These are phyloP conservation scores for Kentomonas sorsogonicus DNA, from an alignment of 208 protist species.

Conservation along the genomic window DNA sequence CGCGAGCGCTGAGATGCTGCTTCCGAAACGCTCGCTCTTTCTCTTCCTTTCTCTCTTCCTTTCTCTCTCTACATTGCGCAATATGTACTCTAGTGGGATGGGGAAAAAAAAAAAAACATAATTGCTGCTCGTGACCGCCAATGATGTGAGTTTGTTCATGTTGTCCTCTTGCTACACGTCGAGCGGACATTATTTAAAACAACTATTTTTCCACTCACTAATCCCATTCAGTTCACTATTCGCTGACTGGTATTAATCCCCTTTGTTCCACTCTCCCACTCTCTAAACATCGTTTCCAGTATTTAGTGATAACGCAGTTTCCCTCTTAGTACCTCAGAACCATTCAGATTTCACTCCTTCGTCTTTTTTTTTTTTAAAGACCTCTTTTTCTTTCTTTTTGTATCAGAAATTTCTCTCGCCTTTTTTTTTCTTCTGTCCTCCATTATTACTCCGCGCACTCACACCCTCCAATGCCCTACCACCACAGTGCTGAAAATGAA, in stretches of 20 bases:
- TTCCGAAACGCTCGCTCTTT: too few relatives aligned
- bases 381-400: slow-evolving; percentile 1
- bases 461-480: too few relatives aligned
- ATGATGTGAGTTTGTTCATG: too few relatives aligned
- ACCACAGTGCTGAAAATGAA: too few relatives aligned
- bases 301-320: not conserved
- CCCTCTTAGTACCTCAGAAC: not conserved
- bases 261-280: not conserved
- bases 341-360: not conserved
- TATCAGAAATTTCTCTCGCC: too few relatives aligned
- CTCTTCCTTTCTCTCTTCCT: too few relatives aligned
- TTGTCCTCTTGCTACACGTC: not conserved
- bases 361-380: slow-evolving; percentile 1
- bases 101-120: not conserved
- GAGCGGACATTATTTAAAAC: not conserved
- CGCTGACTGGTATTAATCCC: not conserved
- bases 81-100: slow-evolving; percentile 10
- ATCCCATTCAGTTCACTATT: not conserved
- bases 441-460: too few relatives aligned
- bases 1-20: too few relatives aligned
- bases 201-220: not conserved
- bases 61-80: not conserved
- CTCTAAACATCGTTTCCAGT: not conserved
- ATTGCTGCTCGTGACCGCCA: too few relatives aligned
- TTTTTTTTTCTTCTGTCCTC: too few relatives aligned